Evolutionary conservation across 2,329 filamentous ascomycete genomes (phyloP).

Genomic region (Gyromitra esculenta): DNA sequence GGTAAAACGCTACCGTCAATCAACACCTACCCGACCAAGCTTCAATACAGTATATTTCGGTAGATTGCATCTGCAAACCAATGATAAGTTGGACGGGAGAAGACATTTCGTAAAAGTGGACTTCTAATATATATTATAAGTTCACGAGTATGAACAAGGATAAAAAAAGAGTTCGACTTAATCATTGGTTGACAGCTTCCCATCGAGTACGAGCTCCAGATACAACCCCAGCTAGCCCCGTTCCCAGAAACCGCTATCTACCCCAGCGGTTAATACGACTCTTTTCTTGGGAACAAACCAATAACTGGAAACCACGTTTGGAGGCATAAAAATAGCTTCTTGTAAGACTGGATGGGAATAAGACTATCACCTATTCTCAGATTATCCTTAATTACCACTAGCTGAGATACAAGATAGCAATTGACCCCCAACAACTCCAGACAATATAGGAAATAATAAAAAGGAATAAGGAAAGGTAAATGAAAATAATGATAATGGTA

Average conservation of each 20-base stretch:
- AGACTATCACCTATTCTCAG: background rate
- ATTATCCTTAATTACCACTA: constrained; percentile 11
- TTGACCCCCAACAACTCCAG: constrained; percentile 2
- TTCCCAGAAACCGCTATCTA: background rate
- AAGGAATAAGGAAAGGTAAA: background rate
- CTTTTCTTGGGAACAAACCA: background rate
- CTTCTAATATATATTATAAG: no score
- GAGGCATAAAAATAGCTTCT: background rate
- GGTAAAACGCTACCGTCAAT: no score
- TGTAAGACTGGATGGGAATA: background rate
- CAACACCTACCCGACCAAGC: no score
- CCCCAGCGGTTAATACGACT: background rate
- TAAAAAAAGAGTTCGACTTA: background rate
- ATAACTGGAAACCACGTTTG: background rate
- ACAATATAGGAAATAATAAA: background rate
- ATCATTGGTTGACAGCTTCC: background rate
- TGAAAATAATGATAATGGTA: constrained; percentile 10
- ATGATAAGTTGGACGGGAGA: no score
- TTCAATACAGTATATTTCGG: no score
- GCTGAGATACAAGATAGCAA: background rate
- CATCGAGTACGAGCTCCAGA: background rate
- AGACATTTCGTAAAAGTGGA: no score
- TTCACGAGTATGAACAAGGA: no score
- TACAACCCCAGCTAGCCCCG: background rate
- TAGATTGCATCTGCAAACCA: no score